These are phyloP conservation scores for Corylus avellana DNA, from an alignment of 306 rosid genomes.

Conservation along the genomic window DNA sequence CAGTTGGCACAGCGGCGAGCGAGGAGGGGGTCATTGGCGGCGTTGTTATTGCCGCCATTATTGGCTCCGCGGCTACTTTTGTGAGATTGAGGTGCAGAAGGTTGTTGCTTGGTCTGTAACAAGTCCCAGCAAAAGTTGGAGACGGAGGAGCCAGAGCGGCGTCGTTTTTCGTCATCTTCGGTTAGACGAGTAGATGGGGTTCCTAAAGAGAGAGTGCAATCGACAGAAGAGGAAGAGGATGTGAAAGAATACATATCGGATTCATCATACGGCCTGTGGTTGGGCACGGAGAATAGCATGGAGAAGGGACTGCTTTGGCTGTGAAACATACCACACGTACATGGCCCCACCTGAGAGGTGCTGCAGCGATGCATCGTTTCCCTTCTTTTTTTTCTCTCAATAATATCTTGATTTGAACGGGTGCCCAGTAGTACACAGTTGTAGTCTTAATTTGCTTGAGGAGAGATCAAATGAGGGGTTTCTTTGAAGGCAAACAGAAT, in stretches of 20 bases:
- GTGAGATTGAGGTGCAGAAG: slow-evolving; percentile 23
- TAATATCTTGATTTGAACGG: not conserved
- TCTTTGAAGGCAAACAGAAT: not conserved
- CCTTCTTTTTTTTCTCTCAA: not conserved
- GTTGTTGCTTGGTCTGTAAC: slow-evolving; percentile 56
- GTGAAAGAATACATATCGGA: slow-evolving; percentile 38
- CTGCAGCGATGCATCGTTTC: slow-evolving; percentile 68
- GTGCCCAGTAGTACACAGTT: not conserved
- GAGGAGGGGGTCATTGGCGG: slow-evolving; percentile 58
- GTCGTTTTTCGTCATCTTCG: slow-evolving; percentile 40
- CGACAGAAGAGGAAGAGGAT: slow-evolving; percentile 63
- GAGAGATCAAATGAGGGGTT: not conserved
- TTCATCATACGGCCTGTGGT: slow-evolving; percentile 42
- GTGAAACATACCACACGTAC: slow-evolving; percentile 66
- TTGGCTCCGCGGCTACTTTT: slow-evolving; percentile 28
- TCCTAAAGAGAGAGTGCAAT: slow-evolving; percentile 90
- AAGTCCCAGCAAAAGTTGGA: slow-evolving; percentile 82
- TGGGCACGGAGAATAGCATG: slow-evolving; percentile 60
- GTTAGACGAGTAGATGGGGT: slow-evolving; percentile 81
- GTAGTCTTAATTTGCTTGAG: too few species aligned
- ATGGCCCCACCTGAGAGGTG: slow-evolving; percentile 57
- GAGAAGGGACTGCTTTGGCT: slow-evolving; percentile 62
- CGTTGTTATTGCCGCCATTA: not conserved
- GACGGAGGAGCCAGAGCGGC: slow-evolving; percentile 29
- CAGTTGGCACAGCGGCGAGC: slow-evolving; percentile 99